phyloP scores from a whole-genome alignment of 345 rosid genomes.

The Ceriops zippeliana region DNA sequence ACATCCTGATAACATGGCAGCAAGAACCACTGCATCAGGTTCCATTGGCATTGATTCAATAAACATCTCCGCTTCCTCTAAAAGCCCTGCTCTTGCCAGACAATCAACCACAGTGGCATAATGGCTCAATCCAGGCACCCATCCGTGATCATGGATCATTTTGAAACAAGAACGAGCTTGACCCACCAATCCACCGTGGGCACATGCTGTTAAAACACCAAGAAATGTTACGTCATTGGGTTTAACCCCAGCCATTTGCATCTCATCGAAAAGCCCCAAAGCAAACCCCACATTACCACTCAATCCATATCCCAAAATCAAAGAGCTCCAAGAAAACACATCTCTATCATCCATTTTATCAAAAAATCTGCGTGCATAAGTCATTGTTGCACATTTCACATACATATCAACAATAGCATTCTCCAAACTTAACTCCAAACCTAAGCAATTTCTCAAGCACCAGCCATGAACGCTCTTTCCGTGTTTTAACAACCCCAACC shows the following conservation, averaged over 20 bases:
- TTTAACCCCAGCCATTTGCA: constrained; percentile 29
- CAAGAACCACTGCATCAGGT: constrained; percentile 58
- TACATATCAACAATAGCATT: constrained; percentile 58
- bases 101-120: constrained; percentile 56
- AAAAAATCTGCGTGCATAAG: constrained; percentile 36
- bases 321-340: constrained; percentile 65
- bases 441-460: constrained; percentile 45
- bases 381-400: constrained; percentile 41
- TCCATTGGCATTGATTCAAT: constrained; percentile 49
- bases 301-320: constrained; percentile 57
- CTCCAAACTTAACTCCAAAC: constrained; percentile 47
- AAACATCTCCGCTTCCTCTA: constrained; percentile 58
- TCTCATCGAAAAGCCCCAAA: constrained; percentile 39
- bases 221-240: constrained; percentile 66
- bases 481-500: constrained; percentile 44
- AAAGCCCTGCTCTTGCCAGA: constrained; percentile 51
- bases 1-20: constrained; percentile 51
- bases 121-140: constrained; percentile 49
- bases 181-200: constrained; percentile 59
- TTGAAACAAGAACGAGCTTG: constrained; percentile 35
- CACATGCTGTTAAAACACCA: constrained; percentile 60
- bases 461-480: constrained; percentile 67
- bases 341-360: constrained; percentile 42
- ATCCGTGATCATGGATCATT: constrained; percentile 37
- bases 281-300: constrained; percentile 37